These are phyloP conservation scores for Chaetomium sp. DNA, from an alignment of 2,329 filamentous ascomycete species.

Conservation along the genomic window DNA sequence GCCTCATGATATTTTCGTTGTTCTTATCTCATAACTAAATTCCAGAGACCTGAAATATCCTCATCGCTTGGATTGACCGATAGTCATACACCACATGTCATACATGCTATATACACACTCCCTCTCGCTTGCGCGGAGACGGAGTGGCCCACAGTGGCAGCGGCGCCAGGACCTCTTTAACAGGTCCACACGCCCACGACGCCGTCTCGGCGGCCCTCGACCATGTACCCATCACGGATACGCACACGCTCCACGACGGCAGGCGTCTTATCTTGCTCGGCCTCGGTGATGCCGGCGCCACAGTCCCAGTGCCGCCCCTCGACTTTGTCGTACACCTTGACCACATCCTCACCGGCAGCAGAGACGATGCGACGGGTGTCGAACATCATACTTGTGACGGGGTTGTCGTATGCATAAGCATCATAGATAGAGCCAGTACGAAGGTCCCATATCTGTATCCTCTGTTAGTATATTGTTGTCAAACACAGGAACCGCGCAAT, in stretches of 20 bases:
- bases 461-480: neutral
- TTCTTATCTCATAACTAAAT: neutral
- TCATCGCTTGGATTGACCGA: neutral
- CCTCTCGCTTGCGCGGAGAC: neutral
- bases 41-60: neutral
- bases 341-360: slow-evolving; percentile 85
- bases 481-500: too few relatives aligned
- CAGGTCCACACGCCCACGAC: slow-evolving; percentile 88
- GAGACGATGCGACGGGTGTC: slow-evolving; percentile 82
- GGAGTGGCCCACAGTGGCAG: too few relatives aligned
- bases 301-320: slow-evolving; percentile 96
- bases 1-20: neutral
- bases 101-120: neutral
- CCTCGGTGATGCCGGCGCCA: slow-evolving; percentile 69
- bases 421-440: slow-evolving; percentile 93
- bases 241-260: slow-evolving; percentile 77
- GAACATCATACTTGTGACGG: slow-evolving; percentile 96
- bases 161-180: slow-evolving; percentile 21
- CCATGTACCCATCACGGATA: slow-evolving; percentile 87
- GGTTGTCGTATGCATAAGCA: slow-evolving; percentile 89
- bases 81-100: slow-evolving; percentile 3
- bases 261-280: slow-evolving; percentile 57
- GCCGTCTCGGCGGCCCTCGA: slow-evolving; percentile 84
- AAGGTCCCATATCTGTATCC: slow-evolving; percentile 87
- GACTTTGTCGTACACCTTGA: slow-evolving; percentile 97